Evolutionary conservation across 2,329 filamentous ascomycete species (phyloP).

Genomic region (Emergomyces africanus): DNA sequence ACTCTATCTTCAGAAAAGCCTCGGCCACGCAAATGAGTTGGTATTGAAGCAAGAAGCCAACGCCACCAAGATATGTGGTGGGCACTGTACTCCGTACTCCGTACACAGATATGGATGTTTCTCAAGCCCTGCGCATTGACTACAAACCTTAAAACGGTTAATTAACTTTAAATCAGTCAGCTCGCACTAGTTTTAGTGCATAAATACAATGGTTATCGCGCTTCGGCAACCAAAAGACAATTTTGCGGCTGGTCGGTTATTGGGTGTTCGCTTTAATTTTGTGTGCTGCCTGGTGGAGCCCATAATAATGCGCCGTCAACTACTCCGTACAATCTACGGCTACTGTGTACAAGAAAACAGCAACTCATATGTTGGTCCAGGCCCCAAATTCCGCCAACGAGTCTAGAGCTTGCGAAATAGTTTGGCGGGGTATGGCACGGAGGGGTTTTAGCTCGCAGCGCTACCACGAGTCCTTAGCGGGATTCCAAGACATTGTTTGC

Average conservation of each 20-base stretch:
- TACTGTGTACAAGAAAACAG: background rate
- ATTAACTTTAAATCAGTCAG: constrained; percentile 1
- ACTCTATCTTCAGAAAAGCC: background rate
- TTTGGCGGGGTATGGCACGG: background rate
- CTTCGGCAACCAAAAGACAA: background rate
- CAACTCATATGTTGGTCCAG: background rate
- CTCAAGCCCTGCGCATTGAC: background rate
- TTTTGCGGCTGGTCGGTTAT: background rate
- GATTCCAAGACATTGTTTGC: background rate
- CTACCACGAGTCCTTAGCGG: background rate
- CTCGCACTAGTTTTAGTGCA: background rate
- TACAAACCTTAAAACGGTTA: background rate
- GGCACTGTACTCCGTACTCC: background rate
- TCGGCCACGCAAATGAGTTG: background rate
- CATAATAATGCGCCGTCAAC: background rate
- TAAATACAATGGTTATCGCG: background rate
- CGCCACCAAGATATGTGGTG: background rate
- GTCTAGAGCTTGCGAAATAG: background rate
- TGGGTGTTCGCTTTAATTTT: background rate
- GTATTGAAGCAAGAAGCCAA: background rate
- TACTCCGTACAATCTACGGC: too few relatives aligned
- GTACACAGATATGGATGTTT: background rate
- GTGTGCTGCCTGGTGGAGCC: background rate
- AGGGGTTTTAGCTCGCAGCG: background rate
- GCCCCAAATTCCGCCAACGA: background rate